A percentile compares a stretch with the other conserved stretches of the same genome.
Evolutionary conservation across 495 filamentous ascomycete species (phyloP).

Genomic region (Aspergillus wentii): DNA sequence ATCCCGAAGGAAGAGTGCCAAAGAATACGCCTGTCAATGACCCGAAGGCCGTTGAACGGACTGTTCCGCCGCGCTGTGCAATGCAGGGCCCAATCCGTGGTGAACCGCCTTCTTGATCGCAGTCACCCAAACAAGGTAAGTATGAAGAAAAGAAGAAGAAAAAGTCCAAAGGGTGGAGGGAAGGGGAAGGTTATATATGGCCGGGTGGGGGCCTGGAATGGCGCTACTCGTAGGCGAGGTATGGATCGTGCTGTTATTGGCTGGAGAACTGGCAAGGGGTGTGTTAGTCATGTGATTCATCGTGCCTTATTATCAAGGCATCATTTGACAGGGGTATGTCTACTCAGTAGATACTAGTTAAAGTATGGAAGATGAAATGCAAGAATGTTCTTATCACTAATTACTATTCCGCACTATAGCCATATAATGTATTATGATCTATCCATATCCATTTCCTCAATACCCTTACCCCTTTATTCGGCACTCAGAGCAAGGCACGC

Average conservation of each 20-base stretch:
- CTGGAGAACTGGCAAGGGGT: no score
- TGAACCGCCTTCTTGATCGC: constrained; percentile 57
- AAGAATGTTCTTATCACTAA: no score
- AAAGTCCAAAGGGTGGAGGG: constrained; percentile 17
- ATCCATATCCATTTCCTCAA: neutral
- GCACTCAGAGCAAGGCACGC: constrained; percentile 78
- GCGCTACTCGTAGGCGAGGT: constrained; percentile 33
- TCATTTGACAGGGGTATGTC: no score
- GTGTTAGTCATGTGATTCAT: no score
- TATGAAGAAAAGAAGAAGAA: constrained; percentile 59
- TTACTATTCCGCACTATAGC: no score
- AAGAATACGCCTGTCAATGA: constrained; percentile 65
- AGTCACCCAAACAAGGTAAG: constrained; percentile 66
- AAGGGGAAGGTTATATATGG: constrained; percentile 20
- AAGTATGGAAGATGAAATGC: no score
- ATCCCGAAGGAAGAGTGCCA: constrained; percentile 46
- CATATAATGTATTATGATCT: no score
- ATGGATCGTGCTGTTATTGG: constrained; percentile 45
- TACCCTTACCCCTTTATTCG: constrained; percentile 18
- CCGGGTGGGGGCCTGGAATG: constrained; percentile 8
- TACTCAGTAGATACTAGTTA: no score
- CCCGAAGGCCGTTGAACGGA: constrained; percentile 59
- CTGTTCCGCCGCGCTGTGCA: constrained; percentile 64
- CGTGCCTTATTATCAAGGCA: no score
- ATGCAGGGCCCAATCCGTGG: constrained; percentile 66